These are phyloP conservation scores for Trichoderma sp. DNA, from an alignment of 2,329 filamentous ascomycete species.

Conservation along the genomic window DNA sequence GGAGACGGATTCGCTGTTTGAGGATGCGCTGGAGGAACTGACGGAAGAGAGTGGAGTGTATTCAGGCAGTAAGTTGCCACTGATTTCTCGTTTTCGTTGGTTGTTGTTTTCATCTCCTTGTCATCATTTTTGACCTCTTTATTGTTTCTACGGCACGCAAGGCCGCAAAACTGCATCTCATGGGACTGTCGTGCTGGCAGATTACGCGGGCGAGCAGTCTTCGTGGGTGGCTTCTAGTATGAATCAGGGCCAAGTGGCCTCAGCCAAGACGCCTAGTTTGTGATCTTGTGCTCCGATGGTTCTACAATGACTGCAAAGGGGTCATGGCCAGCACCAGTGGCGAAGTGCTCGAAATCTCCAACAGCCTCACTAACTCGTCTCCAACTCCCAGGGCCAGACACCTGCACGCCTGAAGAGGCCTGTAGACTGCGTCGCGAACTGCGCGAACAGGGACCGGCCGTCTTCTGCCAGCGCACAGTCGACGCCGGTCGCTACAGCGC, in stretches of 20 bases:
- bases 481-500: conserved; percentile 69
- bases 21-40: conserved; percentile 62
- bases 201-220: background rate
- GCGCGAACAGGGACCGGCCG: conserved; percentile 72
- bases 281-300: background rate
- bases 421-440: conserved; percentile 68
- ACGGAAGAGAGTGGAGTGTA: conserved; percentile 53
- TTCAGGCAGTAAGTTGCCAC: conserved; percentile 45
- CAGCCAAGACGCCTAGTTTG: background rate
- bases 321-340: background rate
- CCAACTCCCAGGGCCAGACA: conserved; percentile 27
- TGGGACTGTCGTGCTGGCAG: background rate
- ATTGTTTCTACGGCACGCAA: background rate
- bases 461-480: conserved; percentile 74
- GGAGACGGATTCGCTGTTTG: conserved; percentile 66
- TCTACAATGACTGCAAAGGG: background rate
- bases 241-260: background rate
- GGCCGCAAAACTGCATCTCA: too few relatives aligned
- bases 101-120: background rate
- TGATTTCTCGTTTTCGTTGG: background rate
- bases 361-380: background rate
- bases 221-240: background rate
- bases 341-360: background rate
- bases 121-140: background rate
- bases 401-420: conserved; percentile 70